These are phyloP conservation scores for Parascedosporium putredinis DNA, from an alignment of 2,329 filamentous ascomycete genomes.

Conservation along the genomic window DNA sequence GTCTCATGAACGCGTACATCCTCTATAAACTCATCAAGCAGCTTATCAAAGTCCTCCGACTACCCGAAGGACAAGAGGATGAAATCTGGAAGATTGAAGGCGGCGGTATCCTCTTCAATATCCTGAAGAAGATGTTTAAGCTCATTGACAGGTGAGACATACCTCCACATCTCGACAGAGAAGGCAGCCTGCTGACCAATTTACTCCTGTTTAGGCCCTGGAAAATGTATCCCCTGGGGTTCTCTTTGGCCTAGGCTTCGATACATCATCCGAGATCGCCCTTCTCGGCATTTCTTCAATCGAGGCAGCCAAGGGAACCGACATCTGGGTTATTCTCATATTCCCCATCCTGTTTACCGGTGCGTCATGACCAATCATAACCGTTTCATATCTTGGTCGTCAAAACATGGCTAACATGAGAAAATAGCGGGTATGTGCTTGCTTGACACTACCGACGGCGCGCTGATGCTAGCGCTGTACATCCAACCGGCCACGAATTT, in stretches of 20 bases:
- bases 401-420: not conserved
- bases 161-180: not conserved
- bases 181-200: not conserved
- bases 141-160: slow-evolving; percentile 43
- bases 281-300: slow-evolving; percentile 82
- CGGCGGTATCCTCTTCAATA: slow-evolving; percentile 59
- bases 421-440: slow-evolving; percentile 77
- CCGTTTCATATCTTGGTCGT: not conserved
- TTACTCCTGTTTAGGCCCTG: slow-evolving; percentile 48
- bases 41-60: slow-evolving; percentile 43
- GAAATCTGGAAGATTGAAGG: slow-evolving; percentile 50
- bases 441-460: slow-evolving; percentile 83
- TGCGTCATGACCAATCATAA: too few species aligned
- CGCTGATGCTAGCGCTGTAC: slow-evolving; percentile 91
- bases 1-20: slow-evolving; percentile 77
- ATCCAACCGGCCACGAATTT: slow-evolving; percentile 63
- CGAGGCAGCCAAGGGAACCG: slow-evolving; percentile 74
- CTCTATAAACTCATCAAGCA: slow-evolving; percentile 56
- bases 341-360: slow-evolving; percentile 84
- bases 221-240: slow-evolving; percentile 96
- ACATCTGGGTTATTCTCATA: slow-evolving; percentile 86
- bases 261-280: slow-evolving; percentile 89
- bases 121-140: slow-evolving; percentile 68
- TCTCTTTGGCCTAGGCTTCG: slow-evolving; percentile 85
- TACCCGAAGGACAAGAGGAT: slow-evolving; percentile 12